These are phyloP conservation scores for Penicillium digitatum DNA, from an alignment of 2,329 filamentous ascomycete species.

Conservation along the genomic window DNA sequence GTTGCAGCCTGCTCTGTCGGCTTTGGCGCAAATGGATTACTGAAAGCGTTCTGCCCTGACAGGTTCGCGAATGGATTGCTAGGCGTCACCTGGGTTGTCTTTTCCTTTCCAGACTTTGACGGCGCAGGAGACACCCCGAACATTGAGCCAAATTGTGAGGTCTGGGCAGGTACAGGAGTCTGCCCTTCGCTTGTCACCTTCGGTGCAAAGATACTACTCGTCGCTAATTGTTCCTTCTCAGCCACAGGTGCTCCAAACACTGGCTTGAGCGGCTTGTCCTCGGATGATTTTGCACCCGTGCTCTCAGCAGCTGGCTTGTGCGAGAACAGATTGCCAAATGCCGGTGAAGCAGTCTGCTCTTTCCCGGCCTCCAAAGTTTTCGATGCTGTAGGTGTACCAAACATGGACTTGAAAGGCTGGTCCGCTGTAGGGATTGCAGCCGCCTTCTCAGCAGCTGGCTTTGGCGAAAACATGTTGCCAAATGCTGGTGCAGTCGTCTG, in stretches of 20 bases:
- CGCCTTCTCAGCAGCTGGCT: not conserved
- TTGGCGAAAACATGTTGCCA: slow-evolving; percentile 4
- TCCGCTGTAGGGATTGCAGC: not conserved
- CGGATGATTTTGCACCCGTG: not conserved
- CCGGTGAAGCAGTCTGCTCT: not conserved
- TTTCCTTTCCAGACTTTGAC: slow-evolving; percentile 1
- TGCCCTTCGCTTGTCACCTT: slow-evolving; percentile 4
- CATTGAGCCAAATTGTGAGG: slow-evolving; percentile 22
- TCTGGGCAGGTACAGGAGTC: slow-evolving; percentile 9
- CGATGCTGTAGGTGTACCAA: slow-evolving; percentile 1
- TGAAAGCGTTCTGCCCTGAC: slow-evolving; percentile 2
- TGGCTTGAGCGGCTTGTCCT: not conserved
- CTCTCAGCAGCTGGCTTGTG: slow-evolving; percentile 2
- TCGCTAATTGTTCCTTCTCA: not conserved
- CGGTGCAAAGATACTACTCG: slow-evolving; percentile 6
- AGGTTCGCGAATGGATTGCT: slow-evolving; percentile 8
- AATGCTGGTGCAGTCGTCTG: not conserved
- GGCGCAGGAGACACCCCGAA: slow-evolving; percentile 21
- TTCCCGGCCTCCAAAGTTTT: not conserved
- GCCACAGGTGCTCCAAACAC: slow-evolving; percentile 2
- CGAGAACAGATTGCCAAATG: slow-evolving; percentile 8
- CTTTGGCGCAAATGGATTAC: slow-evolving; percentile 10
- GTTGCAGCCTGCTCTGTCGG: slow-evolving; percentile 5
- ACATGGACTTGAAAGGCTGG: slow-evolving; percentile 2
- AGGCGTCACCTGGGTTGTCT: not conserved